Evolutionary conservation across 2,329 filamentous ascomycete genomes (phyloP).

Genomic region (Colletotrichum karsti): DNA sequence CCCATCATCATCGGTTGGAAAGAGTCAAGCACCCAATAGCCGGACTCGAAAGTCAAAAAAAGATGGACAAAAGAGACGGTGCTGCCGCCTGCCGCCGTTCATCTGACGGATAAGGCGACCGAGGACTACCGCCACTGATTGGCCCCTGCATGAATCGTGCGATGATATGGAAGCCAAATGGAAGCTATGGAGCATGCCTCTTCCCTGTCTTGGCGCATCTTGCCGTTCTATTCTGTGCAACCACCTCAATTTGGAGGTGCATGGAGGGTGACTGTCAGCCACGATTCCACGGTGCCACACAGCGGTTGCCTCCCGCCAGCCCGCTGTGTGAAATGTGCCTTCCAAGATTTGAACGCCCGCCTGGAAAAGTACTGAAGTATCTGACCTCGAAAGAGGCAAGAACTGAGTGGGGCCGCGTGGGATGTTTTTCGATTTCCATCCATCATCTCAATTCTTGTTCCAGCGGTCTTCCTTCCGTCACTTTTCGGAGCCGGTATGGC

Average conservation of each 20-base stretch:
- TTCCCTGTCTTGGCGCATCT: neutral
- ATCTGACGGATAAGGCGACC: conserved; percentile 16
- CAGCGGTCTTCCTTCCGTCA: conserved; percentile 8
- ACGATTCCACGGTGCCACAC: neutral
- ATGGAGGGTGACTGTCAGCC: neutral
- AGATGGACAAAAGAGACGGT: neutral
- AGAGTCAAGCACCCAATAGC: neutral
- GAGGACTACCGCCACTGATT: conserved; percentile 21
- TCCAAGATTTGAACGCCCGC: neutral
- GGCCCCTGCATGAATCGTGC: conserved; percentile 25
- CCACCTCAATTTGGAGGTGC: neutral
- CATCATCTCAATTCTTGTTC: neutral
- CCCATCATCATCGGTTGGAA: neutral
- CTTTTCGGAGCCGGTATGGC: neutral
- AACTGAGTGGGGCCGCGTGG: conserved; percentile 13
- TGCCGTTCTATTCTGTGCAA: neutral
- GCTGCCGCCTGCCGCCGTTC: conserved; percentile 15
- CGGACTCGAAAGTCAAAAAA: neutral
- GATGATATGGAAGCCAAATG: conserved; percentile 21
- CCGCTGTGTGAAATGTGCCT: neutral
- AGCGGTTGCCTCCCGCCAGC: neutral
- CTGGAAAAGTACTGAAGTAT: neutral
- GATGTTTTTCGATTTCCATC: neutral
- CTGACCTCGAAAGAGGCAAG: conserved; percentile 10
- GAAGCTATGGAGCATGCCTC: conserved; percentile 17